Base-by-base conservation (phyloP, 2,329 filamentous ascomycete genomes). In the Trichoderma oligosporum region DNA sequence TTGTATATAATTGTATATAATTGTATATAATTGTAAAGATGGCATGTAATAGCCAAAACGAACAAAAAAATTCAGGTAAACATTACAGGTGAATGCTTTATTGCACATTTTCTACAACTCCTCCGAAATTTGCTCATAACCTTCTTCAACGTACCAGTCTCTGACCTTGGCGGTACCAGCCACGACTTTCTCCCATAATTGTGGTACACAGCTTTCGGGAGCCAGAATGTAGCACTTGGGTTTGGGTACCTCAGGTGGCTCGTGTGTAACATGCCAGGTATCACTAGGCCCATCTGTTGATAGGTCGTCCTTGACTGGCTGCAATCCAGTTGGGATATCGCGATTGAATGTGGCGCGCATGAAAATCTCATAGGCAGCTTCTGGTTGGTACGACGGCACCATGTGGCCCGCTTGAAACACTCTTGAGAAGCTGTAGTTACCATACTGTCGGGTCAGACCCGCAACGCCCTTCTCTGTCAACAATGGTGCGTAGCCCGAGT, bases 381-480 rank as follows among this genome's bases (percentile, higher is more conserved):
- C 72, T 4, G 83, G 83, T 70, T 85, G 82, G 64, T 82, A 83
- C 35, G 77, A 78, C 0, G 82, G 81, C 0, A 85, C 78, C 63
- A 82, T 78, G 66, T 88, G 85, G 2, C 86, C 84, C 8, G 84
- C 77, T 64, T 87, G 80, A 66, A 84, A 87, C 36, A 88, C 78
- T 2, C 85, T 78, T 25, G 81, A 82, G 69, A 88, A 88, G 36
- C 79, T 82, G 60, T 87, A 81, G 65, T 91, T 91, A 8, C 87
- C 89, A 63, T 83, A 86, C 69, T 93, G 88, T 4, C 89, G 81
- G 0, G 89, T 88, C 57, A 83, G 80, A 18, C 89, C 89, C 39
- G 80, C 85, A 65, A 83, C 81, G 12, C 79, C 77, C 12, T 76
- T 78, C 61, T 87, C 85, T 8, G 87, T 83, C 7, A 83, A 72